Evolutionary conservation across 768 basidiomycete genomes (phyloP).

Genomic region (Tricholoma bakamatsutake): DNA sequence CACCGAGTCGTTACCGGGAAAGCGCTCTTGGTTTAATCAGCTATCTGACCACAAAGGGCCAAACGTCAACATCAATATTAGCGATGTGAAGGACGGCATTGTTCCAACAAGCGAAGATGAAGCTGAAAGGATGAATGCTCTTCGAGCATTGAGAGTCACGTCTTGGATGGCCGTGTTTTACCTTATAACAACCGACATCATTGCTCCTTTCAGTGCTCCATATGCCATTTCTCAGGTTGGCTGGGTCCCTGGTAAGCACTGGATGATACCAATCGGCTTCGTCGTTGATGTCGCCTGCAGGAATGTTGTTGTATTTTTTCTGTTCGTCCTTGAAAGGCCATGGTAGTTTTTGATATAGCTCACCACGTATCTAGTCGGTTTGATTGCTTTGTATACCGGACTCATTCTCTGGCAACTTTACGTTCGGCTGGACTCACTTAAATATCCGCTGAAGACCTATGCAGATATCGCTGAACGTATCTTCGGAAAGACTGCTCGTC

Average conservation of each 20-base stretch:
- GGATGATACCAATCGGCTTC: constrained; percentile 13
- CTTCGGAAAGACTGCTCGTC: constrained; percentile 41
- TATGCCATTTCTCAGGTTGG: constrained; percentile 55
- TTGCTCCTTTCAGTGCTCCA: constrained; percentile 57
- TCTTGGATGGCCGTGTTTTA: constrained; percentile 49
- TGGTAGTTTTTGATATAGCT: not conserved
- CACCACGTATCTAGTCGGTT: constrained; percentile 33
- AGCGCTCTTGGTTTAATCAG: constrained; percentile 19
- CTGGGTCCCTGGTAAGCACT: constrained; percentile 46
- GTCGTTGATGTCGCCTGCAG: constrained; percentile 11
- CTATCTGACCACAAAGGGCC: constrained; percentile 26
- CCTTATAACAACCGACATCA: constrained; percentile 56
- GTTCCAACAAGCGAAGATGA: constrained; percentile 18
- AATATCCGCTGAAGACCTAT: constrained; percentile 49
- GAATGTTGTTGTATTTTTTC: constrained; percentile 36
- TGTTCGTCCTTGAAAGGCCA: constrained; percentile 22
- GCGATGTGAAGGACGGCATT: constrained; percentile 15
- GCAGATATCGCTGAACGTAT: constrained; percentile 52
- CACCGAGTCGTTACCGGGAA: constrained; percentile 7
- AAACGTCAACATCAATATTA: constrained; percentile 26
- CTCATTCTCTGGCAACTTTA: constrained; percentile 51
- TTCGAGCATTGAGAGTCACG: constrained; percentile 42
- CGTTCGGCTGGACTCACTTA: constrained; percentile 48
- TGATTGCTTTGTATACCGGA: constrained; percentile 50
- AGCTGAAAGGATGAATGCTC: constrained; percentile 32